A percentile compares a stretch with the other conserved stretches of the same genome.
Conservation (phyloP, 352 stramenopile genomes). For the Globisporangium mamillatum region DNA sequence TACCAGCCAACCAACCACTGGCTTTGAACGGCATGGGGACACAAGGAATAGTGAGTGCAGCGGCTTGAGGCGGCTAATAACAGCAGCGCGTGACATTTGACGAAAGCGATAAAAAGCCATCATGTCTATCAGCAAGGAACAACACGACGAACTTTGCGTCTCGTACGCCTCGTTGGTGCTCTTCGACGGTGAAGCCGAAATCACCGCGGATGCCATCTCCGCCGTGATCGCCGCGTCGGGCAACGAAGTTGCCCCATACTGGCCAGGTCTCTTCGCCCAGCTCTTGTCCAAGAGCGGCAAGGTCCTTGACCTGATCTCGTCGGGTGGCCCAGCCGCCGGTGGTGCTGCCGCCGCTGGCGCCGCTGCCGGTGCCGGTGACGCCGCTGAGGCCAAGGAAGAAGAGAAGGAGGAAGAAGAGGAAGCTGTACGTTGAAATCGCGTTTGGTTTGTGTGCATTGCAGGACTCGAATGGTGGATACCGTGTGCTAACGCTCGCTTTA, state of each 20-base stretch:
- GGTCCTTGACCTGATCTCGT: conserved; percentile 75
- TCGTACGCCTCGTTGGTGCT: conserved; percentile 83
- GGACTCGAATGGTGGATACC: neutral
- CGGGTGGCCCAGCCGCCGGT: conserved; percentile 44
- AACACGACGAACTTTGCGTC: conserved; percentile 84
- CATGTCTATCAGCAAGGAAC: conserved; percentile 84
- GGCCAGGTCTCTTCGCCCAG: conserved; percentile 68
- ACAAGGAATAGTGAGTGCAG: conserved; percentile 4
- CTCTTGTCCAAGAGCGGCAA: conserved; percentile 79
- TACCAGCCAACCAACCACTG: conserved; percentile 20
- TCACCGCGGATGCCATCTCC: conserved; percentile 68
- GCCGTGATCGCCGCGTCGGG: conserved; percentile 67
- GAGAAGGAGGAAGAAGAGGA: conserved; percentile 67
- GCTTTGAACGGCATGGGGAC: conserved; percentile 1
- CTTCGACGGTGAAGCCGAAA: conserved; percentile 82
- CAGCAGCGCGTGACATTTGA: conserved; percentile 33
- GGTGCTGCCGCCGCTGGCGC: conserved; percentile 36
- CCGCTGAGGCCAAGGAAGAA: conserved; percentile 32
- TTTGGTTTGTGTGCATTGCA: neutral
- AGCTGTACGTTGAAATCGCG: conserved; percentile 37
- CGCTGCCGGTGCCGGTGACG: conserved; percentile 37
- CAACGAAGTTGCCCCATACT: conserved; percentile 87
- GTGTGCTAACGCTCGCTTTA: conserved; percentile 17
- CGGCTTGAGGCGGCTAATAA: conserved; percentile 14
- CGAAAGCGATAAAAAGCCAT: conserved; percentile 48